phyloP scores from a whole-genome alignment of 345 rosid species.

The Rhodamnia argentea region DNA sequence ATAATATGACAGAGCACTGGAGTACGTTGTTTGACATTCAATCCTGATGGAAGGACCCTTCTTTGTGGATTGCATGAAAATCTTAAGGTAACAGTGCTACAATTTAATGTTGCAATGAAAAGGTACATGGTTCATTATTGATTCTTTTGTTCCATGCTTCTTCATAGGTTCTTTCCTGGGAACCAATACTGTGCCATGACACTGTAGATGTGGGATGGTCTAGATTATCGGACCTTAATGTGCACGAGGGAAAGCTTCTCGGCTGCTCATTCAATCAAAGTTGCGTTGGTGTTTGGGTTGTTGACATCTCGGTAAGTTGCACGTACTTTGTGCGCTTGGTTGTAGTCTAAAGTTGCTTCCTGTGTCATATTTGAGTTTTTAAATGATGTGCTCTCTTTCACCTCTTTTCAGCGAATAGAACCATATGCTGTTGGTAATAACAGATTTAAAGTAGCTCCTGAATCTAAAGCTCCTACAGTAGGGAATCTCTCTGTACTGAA shows the following conservation, averaged over 20 bases:
- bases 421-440: conserved; percentile 54
- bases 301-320: conserved; percentile 75
- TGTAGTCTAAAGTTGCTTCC: neutral
- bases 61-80: conserved; percentile 95
- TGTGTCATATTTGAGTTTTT: conserved; percentile 3
- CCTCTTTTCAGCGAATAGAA: conserved; percentile 48
- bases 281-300: conserved; percentile 99
- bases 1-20: conserved; percentile 49
- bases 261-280: conserved; percentile 98
- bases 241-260: conserved; percentile 96
- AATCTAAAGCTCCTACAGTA: conserved; percentile 43
- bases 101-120: neutral
- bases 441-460: conserved; percentile 40
- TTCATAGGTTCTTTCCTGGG: conserved; percentile 89
- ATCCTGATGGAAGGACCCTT: conserved; percentile 88
- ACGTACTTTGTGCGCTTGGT: neutral
- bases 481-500: conserved; percentile 42
- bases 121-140: neutral
- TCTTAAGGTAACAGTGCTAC: conserved; percentile 44
- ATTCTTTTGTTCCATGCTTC: conserved; percentile 10
- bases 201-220: conserved; percentile 99
- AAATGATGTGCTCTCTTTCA: neutral
- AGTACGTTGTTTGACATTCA: conserved; percentile 88
- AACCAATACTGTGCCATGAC: conserved; percentile 85
- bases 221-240: conserved; percentile 84